Percentiles rank a stretch among this genome's conserved stretches.
These are phyloP conservation scores for Tylopilus rubrobrunneus DNA, from an alignment of 768 basidiomycete genomes.

Conservation along the genomic window DNA sequence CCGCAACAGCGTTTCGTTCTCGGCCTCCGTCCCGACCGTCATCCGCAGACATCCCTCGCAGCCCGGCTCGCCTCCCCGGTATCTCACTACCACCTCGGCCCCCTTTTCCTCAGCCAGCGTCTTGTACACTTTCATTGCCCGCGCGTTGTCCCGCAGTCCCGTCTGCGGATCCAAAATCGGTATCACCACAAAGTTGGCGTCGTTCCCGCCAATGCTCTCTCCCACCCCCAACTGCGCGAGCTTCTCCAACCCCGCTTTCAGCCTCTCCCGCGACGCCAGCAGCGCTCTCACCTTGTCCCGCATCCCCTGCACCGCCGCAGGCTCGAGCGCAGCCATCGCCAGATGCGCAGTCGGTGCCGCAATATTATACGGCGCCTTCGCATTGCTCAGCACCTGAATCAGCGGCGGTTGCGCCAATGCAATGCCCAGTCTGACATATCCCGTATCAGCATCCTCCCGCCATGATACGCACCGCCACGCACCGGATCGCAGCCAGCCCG, in stretches of 20 bases:
- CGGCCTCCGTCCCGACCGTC: conserved; percentile 81
- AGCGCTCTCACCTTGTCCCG: conserved; percentile 59
- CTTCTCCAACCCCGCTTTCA: conserved; percentile 48
- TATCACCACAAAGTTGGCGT: conserved; percentile 89
- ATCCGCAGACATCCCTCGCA: conserved; percentile 86
- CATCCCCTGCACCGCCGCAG: conserved; percentile 60
- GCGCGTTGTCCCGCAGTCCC: conserved; percentile 48
- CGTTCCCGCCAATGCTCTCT: conserved; percentile 66
- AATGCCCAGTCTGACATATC: conserved; percentile 69
- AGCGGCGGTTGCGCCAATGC: conserved; percentile 87
- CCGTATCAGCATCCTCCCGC: not conserved
- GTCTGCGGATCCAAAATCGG: conserved; percentile 56
- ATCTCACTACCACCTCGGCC: conserved; percentile 87
- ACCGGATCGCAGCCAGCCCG: conserved; percentile 94
- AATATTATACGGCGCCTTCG: conserved; percentile 98
- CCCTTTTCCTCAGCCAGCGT: conserved; percentile 74
- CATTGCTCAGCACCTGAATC: conserved; percentile 87
- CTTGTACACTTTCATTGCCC: conserved; percentile 69
- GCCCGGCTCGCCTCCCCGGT: conserved; percentile 79
- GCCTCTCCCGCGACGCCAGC: conserved; percentile 48
- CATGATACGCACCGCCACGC: conserved; percentile 19
- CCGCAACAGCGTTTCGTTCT: conserved; percentile 60
- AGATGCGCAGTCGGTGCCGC: conserved; percentile 85
- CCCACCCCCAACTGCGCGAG: conserved; percentile 59
- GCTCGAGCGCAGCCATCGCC: conserved; percentile 73